A percentile compares a stretch with the other conserved stretches of the same genome.
Conservation (phyloP, 768 basidiomycete species). For the Serpula lacrymans region DNA sequence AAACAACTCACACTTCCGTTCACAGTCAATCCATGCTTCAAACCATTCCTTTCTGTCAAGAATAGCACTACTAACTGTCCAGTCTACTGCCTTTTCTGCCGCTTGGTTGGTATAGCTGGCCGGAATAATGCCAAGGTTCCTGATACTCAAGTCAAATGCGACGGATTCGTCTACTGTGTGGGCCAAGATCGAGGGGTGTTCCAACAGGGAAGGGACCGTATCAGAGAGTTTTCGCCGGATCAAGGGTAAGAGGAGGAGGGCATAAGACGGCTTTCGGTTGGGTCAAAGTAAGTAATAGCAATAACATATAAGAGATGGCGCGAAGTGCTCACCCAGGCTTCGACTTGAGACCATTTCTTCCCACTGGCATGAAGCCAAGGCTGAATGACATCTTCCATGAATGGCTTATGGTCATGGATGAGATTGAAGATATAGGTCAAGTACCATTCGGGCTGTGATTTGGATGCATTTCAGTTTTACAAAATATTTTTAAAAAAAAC, state of each 20-base stretch:
- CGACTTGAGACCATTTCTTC: conserved; percentile 60
- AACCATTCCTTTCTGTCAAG: conserved; percentile 88
- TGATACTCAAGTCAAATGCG: conserved; percentile 77
- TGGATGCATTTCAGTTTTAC: background rate
- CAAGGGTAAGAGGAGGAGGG: conserved; percentile 70
- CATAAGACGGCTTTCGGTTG: conserved; percentile 74
- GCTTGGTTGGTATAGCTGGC: conserved; percentile 21
- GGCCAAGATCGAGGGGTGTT: conserved; percentile 81
- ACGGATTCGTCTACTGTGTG: conserved; percentile 95
- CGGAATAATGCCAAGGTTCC: conserved; percentile 58
- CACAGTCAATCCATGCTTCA: conserved; percentile 83
- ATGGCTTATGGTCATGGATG: conserved; percentile 77
- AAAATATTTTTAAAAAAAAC: background rate
- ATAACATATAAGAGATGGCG: no score
- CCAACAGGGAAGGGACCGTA: conserved; percentile 69
- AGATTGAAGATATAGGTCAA: conserved; percentile 89
- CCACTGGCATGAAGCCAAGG: conserved; percentile 56
- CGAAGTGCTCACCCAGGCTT: conserved; percentile 64
- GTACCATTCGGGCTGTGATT: conserved; percentile 89
- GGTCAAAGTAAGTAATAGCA: conserved; percentile 4
- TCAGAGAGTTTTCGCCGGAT: conserved; percentile 72
- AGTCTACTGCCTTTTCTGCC: conserved; percentile 16
- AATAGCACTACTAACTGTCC: conserved; percentile 78
- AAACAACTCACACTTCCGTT: conserved; percentile 74
- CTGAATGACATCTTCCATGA: conserved; percentile 78